Percentiles rank a stretch among this genome's conserved stretches.
Evolutionary conservation across 805 yeast species (phyloP).

Genomic region (Teunomyces atbi): DNA sequence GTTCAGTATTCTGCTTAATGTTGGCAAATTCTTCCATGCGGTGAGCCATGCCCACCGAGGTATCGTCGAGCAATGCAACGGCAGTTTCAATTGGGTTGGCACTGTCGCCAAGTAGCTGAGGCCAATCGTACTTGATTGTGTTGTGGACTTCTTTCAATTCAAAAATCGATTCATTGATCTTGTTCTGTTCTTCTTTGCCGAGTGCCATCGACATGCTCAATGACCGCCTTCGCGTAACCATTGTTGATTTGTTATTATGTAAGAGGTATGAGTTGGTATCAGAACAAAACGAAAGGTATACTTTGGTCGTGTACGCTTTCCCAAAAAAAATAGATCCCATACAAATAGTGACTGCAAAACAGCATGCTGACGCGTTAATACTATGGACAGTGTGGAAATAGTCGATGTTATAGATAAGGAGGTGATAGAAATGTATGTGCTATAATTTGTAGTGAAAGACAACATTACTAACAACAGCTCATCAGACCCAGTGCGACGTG

Average conservation of each 20-base stretch:
- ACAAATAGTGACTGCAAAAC: conserved; percentile 1
- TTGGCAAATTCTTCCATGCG: conserved; percentile 64
- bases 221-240: conserved; percentile 4
- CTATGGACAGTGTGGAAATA: conserved; percentile 12
- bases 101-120: conserved; percentile 41
- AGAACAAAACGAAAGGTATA: not conserved
- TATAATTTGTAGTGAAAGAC: not conserved
- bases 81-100: conserved; percentile 85
- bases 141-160: conserved; percentile 36
- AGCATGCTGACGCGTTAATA: not conserved
- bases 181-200: not conserved
- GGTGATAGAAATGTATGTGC: conserved; percentile 22
- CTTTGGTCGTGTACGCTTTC: conserved; percentile 1
- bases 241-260: not conserved
- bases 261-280: too few relatives aligned
- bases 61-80: conserved; percentile 74
- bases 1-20: conserved; percentile 55
- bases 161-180: conserved; percentile 25
- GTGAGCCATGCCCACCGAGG: conserved; percentile 89
- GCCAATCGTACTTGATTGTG: conserved; percentile 44
- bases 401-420: conserved; percentile 15
- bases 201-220: conserved; percentile 5
- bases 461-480: conserved; percentile 2
- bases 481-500: conserved; percentile 1
- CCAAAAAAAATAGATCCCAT: not conserved